These are phyloP conservation scores for Phytophthora kernoviae DNA, from an alignment of 352 stramenopile species.

Conservation along the genomic window DNA sequence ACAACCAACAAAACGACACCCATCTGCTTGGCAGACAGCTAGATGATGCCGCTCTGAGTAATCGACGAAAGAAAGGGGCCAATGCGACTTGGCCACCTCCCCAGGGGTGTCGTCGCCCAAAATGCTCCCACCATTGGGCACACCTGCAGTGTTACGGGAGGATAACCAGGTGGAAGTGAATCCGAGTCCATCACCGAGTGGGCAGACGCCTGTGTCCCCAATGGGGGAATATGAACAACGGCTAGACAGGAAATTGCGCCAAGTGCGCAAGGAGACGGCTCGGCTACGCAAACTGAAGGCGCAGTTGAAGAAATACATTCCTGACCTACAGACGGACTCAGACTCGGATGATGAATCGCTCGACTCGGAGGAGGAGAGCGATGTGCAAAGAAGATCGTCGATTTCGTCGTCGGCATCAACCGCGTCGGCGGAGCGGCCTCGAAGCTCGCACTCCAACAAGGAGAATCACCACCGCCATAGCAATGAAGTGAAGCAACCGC, in stretches of 20 bases:
- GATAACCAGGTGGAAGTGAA: neutral
- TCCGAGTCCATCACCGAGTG: neutral
- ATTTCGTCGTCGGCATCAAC: slow-evolving; percentile 20
- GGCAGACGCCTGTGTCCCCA: slow-evolving; percentile 24
- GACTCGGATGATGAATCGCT: slow-evolving; percentile 48
- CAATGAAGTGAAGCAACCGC: slow-evolving; percentile 14
- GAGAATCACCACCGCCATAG: slow-evolving; percentile 13
- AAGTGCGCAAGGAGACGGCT: slow-evolving; percentile 47
- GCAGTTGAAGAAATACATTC: slow-evolving; percentile 59
- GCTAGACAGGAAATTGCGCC: slow-evolving; percentile 50
- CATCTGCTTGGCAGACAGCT: slow-evolving; percentile 15
- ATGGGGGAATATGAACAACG: slow-evolving; percentile 46
- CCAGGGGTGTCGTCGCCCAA: slow-evolving; percentile 26
- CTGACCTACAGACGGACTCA: slow-evolving; percentile 47
- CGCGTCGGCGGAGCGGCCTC: slow-evolving; percentile 13
- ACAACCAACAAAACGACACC: slow-evolving; percentile 5
- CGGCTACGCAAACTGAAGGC: slow-evolving; percentile 40
- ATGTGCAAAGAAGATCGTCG: slow-evolving; percentile 25
- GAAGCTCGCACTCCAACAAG: slow-evolving; percentile 6
- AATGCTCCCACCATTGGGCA: slow-evolving; percentile 31
- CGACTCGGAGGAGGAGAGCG: slow-evolving; percentile 33
- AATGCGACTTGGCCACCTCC: slow-evolving; percentile 32
- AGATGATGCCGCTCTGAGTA: slow-evolving; percentile 18
- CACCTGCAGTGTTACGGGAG: slow-evolving; percentile 13
- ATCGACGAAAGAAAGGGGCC: slow-evolving; percentile 18